Evolutionary conservation across 441 rosid genomes (phyloP), one percentile per base, ranked within the genome.

Genomic region (Isatis lusitanica): DNA sequence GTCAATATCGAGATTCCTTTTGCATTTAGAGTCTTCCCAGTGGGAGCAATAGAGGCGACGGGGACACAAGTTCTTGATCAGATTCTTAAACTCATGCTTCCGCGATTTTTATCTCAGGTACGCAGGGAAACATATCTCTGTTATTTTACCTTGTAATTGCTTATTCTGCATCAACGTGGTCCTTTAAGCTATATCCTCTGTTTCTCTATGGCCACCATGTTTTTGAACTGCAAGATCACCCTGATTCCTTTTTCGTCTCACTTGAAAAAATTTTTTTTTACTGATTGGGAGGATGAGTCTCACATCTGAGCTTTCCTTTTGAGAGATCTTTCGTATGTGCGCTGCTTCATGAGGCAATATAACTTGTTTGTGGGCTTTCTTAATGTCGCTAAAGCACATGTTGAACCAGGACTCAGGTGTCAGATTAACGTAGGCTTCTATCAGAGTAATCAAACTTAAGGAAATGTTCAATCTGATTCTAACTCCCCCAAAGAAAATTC

Each of bases 21-120:
- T 78, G 90, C 95, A 15, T 88, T 94, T 83, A 81, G 81, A 77
- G 83, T 84, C 24, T 76, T 94, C 79, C 97, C 96, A 4, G 83
- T 82, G 60, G 83, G 80, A 79, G 90, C 90, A 12, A 81, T 94
- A 71, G 97, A 94, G 71, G 82, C 93, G 51, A 86, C 90, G 33
- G 98, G 98, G 78, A 79, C 90, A 24, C 91, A 84, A 78, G 84
- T 94, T 73, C 96, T 94, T 51, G 87, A 86, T 30, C 98, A 94
- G 73, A 86, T 90, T 78, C 89, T 94, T 60, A 83, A 78, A 66
- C 81, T 91, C 43, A 92, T 90, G 96, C 90, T 94, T 74, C 97
- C 98, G 0, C 95, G 97, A 70, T 90, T 94, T 75, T 87, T 90
- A 91, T 85, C 90, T 33, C 94, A 94, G 97, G 98, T 94, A 80